These are phyloP conservation scores for Penicillium dipodomyicola DNA, from an alignment of 495 filamentous ascomycete genomes.

Conservation along the genomic window DNA sequence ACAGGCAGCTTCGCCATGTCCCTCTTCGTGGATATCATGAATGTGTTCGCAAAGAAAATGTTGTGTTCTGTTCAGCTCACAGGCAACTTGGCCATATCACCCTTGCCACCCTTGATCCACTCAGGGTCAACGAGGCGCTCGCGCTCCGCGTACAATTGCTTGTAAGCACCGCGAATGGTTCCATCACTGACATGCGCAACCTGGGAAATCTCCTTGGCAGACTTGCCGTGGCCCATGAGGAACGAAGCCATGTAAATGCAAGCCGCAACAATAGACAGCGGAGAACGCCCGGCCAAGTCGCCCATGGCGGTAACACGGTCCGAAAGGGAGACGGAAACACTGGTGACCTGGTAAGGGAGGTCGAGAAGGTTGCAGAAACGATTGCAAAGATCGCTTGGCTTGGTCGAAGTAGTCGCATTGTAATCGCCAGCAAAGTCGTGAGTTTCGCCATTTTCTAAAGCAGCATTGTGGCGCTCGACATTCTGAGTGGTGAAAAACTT, in stretches of 20 bases:
- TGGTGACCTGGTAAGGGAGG: conserved; percentile 63
- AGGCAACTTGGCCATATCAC: conserved; percentile 67
- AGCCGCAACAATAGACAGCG: conserved; percentile 87
- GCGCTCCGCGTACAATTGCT: conserved; percentile 70
- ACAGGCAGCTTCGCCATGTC: not conserved
- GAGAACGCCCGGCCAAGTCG: conserved; percentile 86
- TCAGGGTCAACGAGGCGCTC: conserved; percentile 72
- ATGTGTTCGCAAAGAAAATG: not conserved
- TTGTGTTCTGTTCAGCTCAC: conserved; percentile 28
- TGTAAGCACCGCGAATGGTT: conserved; percentile 93
- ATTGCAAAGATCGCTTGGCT: conserved; percentile 78
- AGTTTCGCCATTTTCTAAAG: conserved; percentile 47
- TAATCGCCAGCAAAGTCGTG: conserved; percentile 57
- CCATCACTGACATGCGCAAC: conserved; percentile 90
- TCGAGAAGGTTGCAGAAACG: conserved; percentile 84
- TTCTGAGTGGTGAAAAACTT: conserved; percentile 71
- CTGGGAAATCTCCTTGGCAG: conserved; percentile 76
- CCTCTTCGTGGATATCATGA: not conserved
- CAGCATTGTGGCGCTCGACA: conserved; percentile 49
- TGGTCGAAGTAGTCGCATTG: conserved; percentile 72
- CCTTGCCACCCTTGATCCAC: conserved; percentile 69
- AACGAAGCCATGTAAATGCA: conserved; percentile 94
- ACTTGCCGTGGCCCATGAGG: conserved; percentile 72
- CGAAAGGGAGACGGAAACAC: conserved; percentile 70
- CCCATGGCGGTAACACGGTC: conserved; percentile 68